phyloP scores from a whole-genome alignment of 768 basidiomycete species.

The Rhodotorula toruloides region DNA sequence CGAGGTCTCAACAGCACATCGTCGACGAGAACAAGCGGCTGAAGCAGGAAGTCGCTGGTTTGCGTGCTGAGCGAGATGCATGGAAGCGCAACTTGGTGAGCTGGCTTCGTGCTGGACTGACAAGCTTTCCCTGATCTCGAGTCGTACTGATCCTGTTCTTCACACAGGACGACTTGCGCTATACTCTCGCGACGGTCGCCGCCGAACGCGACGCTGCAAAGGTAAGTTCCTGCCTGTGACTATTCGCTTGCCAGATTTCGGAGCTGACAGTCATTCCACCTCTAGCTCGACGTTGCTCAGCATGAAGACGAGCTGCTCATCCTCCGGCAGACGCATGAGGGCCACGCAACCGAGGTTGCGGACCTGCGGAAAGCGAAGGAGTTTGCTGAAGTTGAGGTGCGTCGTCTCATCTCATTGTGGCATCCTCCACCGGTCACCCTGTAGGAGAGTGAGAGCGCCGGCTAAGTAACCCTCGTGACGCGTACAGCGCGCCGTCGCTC shows the following conservation, averaged over 20 bases:
- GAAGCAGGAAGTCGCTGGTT: not conserved
- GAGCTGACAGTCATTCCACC: not conserved
- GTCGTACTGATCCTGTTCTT: too few relatives aligned
- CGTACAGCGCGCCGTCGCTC: not conserved
- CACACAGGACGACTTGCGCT: not conserved
- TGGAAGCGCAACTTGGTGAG: not conserved
- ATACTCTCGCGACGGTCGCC: not conserved
- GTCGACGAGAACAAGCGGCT: not conserved
- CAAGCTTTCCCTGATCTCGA: too few relatives aligned
- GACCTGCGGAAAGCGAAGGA: constrained; percentile 13
- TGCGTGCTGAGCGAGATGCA: too few relatives aligned
- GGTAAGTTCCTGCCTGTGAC: not conserved
- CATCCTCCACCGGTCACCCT: not conserved
- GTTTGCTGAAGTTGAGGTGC: constrained; percentile 4
- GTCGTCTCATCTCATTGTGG: not conserved
- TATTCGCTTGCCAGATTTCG: rapidly evolving
- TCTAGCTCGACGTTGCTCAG: not conserved
- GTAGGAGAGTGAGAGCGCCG: too few relatives aligned
- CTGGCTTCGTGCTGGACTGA: too few relatives aligned
- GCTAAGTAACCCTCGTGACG: not conserved
- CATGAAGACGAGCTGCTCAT: constrained; percentile 15
- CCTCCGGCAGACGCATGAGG: constrained; percentile 2
- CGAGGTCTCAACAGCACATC: not conserved
- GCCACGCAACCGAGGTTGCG: not conserved
- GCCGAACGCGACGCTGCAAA: not conserved